Evolutionary conservation across 352 stramenopile species (phyloP), one percentile per base, ranked within the genome.

Genomic region (Phytophthora citrophthora): DNA sequence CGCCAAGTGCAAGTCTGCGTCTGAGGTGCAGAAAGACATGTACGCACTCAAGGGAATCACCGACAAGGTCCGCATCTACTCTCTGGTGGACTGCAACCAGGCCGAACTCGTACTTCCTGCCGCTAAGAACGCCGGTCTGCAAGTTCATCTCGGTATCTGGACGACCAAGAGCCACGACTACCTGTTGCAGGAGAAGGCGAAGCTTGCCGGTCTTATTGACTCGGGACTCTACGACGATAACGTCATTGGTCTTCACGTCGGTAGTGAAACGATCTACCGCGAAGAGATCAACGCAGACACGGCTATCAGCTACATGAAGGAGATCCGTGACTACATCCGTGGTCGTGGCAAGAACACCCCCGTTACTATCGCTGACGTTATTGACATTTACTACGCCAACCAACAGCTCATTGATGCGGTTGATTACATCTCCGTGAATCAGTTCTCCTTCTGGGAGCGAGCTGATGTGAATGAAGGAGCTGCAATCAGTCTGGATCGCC

Each of bases 361-460:
- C 13, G 59, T 94, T 27, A 86, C 82, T 6, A 86, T 93, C 60
- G 79, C 86, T 12, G 83, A 94, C 54, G 72, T 88, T 20, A 77
- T 92, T 18, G 80, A 91, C 66, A 73, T 80, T 16, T 94, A 91
- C 72, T 72, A 86, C 46, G 53, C 59, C n/a, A 83, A 93, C 52
- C 76, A 59, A 23, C 24, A 81, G 39, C 60, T 94, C 2, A 53
- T 91, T 23, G 65, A 89, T 16, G 81, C 78, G 0, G 81, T 91
- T 2, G 86, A 94, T 48, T 80, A 81, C 52, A 60, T 91, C 18
- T 86, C 77, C 16, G 74, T 90, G 34, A 94, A 93, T 72, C 79
- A 94, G 62, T 94, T 94, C 50, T 84, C 81, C 11, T 89, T 89
- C 64, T 94, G 86, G 86, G 83, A 92, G 43, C 47, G 55, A 4